Base-by-base conservation (phyloP, 140 eudicot species). In the Oenanthe javanica region DNA sequence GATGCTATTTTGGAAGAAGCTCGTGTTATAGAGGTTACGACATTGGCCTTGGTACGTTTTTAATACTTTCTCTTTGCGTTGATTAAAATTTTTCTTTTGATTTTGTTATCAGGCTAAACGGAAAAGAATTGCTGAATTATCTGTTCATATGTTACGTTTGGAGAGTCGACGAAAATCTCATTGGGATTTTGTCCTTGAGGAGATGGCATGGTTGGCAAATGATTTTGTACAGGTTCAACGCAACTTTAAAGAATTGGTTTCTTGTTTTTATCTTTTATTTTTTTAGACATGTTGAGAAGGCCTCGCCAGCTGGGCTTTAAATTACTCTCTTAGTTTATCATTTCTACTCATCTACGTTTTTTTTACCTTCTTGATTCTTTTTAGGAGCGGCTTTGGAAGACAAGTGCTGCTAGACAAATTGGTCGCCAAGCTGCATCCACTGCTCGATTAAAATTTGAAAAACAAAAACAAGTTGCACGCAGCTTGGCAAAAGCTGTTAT, bases 121-220 rank as follows among this genome's bases (percentile, higher is more conserved):
- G 74, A 89, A 91, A 83, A 89, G 97, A 84, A 93, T 96, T 75
- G 89, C 90, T 21, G 98, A 89, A 79, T 85, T 96, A 83, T 93
- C 96, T 50, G 82, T 78, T 86, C 86, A 82, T 79, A 78, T 80
- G 8, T 66, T 80, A 71, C 85, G 89, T 4, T 27, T 27, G 43
- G 89, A 86, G 81, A 78, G 73, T 80, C 92, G 84, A 55, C 79
- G 38, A 59, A 92, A 93, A 86, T 89, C 97, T 79, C 96, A 88
- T 18, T 96, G 99, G 99, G 93, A 89, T 86, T 89, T 86, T 83
- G 99, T 96, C 36, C 91, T 96, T 73, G 98, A 93, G 83, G 99
- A 96, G 83, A 93, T 96, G 98, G 86, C 92, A 75, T 96, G 99
- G 99, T 71, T 93, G 90, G 98, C 99, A 59, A 96, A 96, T 87